phyloP scores from a whole-genome alignment of 805 yeast species.

The Spathaspora passalidarum region DNA sequence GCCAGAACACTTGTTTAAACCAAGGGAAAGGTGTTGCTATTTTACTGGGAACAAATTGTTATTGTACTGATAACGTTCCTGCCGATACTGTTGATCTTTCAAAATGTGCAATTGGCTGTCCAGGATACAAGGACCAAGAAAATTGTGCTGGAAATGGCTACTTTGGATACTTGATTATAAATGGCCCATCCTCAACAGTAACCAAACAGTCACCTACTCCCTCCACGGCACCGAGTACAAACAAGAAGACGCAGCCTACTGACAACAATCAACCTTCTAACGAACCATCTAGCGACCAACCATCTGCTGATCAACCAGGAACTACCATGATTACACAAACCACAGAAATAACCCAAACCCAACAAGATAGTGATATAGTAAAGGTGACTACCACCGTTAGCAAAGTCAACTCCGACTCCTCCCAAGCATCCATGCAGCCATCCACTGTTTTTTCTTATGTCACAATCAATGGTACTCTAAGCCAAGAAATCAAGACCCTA shows the following conservation, averaged over 20 bases:
- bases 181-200: conserved; percentile 14
- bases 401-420: conserved; percentile 9
- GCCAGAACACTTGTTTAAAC: conserved; percentile 42
- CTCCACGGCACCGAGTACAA: conserved; percentile 3
- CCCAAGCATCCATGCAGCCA: conserved; percentile 19
- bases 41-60: conserved; percentile 49
- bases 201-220: conserved; percentile 10
- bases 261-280: not conserved
- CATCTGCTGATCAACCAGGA: not conserved
- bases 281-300: conserved; percentile 2
- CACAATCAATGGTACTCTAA: conserved; percentile 31
- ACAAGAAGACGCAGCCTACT: not conserved
- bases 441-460: conserved; percentile 31
- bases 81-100: conserved; percentile 29
- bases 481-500: conserved; percentile 12
- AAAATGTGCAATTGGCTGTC: conserved; percentile 41
- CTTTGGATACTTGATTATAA: conserved; percentile 52
- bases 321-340: conserved; percentile 11
- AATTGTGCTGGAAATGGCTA: conserved; percentile 42
- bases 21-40: conserved; percentile 52
- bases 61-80: conserved; percentile 60
- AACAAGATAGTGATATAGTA: conserved; percentile 6
- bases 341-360: conserved; percentile 12
- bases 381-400: conserved; percentile 4
- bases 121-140: conserved; percentile 41